A percentile compares a stretch with the other conserved stretches of the same genome.
Conservation (phyloP, 768 basidiomycete species). For the Rhizopogon vesiculosus region DNA sequence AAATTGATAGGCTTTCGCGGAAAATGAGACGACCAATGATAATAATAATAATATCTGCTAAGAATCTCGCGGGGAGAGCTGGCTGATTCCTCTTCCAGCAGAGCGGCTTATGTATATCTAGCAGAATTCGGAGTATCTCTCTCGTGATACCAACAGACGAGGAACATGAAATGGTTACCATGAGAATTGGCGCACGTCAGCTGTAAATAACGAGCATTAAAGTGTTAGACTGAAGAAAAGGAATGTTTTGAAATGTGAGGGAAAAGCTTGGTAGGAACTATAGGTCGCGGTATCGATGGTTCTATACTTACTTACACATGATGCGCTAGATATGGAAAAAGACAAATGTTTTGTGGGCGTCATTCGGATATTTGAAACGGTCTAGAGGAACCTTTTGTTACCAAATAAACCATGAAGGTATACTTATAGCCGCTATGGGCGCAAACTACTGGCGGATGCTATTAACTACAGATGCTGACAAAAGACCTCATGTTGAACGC, state of each 20-base stretch:
- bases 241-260: slow-evolving; percentile 7
- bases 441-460: slow-evolving; percentile 15
- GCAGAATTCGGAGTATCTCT: neutral
- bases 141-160: neutral
- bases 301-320: slow-evolving; percentile 5
- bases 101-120: neutral
- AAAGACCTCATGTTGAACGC: slow-evolving; percentile 29
- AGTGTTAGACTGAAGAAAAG: slow-evolving; percentile 10
- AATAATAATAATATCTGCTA: slow-evolving; percentile 14
- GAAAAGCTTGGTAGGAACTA: slow-evolving; percentile 11
- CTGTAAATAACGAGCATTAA: slow-evolving; percentile 7
- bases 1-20: slow-evolving; percentile 32
- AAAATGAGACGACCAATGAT: slow-evolving; percentile 11
- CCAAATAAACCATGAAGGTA: slow-evolving; percentile 25
- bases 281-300: slow-evolving; percentile 21
- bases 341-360: slow-evolving; percentile 12
- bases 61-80: neutral
- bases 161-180: neutral
- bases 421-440: slow-evolving; percentile 12
- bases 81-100: neutral
- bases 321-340: slow-evolving; percentile 2
- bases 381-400: slow-evolving; percentile 16
- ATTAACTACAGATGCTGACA: slow-evolving; percentile 18
- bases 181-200: slow-evolving; percentile 17
- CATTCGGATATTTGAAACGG: slow-evolving; percentile 27